These are phyloP conservation scores for Lolium multiflorum DNA, from an alignment of 176 grass and related monocot species.

Conservation along the genomic window DNA sequence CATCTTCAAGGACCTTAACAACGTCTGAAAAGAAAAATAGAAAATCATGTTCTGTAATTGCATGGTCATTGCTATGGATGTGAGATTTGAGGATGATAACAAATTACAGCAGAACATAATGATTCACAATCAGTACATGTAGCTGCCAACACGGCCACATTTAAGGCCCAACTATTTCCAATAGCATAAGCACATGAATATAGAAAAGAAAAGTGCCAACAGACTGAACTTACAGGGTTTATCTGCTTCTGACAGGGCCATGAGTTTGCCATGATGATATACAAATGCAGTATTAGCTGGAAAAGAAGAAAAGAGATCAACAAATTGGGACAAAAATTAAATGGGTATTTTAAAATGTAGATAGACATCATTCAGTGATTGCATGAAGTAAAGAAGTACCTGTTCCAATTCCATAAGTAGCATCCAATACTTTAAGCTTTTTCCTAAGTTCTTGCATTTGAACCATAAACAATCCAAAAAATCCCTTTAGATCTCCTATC, in stretches of 20 bases:
- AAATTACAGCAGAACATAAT: slow-evolving; percentile 6
- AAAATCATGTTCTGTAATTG: neutral
- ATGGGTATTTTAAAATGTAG: neutral
- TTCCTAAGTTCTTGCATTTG: slow-evolving; percentile 83
- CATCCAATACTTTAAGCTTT: slow-evolving; percentile 82
- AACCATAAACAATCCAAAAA: slow-evolving; percentile 97
- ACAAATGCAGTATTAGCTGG: slow-evolving; percentile 92
- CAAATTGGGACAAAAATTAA: neutral
- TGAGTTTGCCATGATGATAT: slow-evolving; percentile 96
- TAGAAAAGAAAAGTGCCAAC: slow-evolving; percentile 31
- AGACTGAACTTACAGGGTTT: slow-evolving; percentile 82
- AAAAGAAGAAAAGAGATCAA: slow-evolving; percentile 23
- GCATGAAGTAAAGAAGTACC: slow-evolving; percentile 53
- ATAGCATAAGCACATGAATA: neutral
- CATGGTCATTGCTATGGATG: neutral
- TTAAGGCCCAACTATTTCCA: neutral
- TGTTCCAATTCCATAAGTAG: slow-evolving; percentile 85
- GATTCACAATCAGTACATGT: slow-evolving; percentile 6
- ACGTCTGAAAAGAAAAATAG: slow-evolving; percentile 65
- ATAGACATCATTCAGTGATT: slow-evolving; percentile 1
- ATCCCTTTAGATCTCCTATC: slow-evolving; percentile 93
- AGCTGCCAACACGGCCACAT: neutral
- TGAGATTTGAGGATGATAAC: neutral
- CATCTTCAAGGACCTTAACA: slow-evolving; percentile 96
- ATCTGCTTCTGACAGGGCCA: slow-evolving; percentile 89